phyloP scores from a whole-genome alignment of 169 alveolate genomes.

The Cystoisospora suis region DNA sequence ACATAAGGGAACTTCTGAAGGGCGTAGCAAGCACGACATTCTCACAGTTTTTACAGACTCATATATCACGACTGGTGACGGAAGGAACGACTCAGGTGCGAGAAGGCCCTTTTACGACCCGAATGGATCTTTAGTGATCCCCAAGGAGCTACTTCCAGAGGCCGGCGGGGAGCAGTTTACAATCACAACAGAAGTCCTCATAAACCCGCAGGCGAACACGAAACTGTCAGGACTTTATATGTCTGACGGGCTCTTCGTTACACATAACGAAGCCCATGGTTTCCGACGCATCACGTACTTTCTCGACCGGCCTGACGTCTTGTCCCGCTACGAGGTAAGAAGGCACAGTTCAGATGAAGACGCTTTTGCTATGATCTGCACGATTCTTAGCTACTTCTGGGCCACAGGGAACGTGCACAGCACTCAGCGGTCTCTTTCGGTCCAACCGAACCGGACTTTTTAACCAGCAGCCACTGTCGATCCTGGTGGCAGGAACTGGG shows the following conservation, averaged over 20 bases:
- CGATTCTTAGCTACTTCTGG: not conserved
- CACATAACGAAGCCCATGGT: slow-evolving; percentile 93
- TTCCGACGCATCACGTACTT: slow-evolving; percentile 87
- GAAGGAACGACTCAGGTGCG: not conserved
- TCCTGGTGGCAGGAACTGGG: not conserved
- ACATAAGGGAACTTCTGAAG: not conserved
- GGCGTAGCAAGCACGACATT: not conserved
- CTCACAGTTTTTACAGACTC: not conserved
- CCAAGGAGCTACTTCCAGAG: slow-evolving; percentile 59
- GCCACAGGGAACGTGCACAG: not conserved
- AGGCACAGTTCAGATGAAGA: not conserved
- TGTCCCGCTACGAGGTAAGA: slow-evolving; percentile 78
- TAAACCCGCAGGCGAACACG: slow-evolving; percentile 65
- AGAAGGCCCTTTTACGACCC: not conserved
- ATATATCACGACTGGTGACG: not conserved
- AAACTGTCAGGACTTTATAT: slow-evolving; percentile 74
- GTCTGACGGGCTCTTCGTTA: slow-evolving; percentile 82
- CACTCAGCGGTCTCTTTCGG: not conserved
- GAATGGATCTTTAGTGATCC: slow-evolving; percentile 55
- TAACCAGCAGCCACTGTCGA: not conserved
- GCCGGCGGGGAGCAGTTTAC: slow-evolving; percentile 52
- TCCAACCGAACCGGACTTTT: not conserved
- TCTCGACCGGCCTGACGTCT: slow-evolving; percentile 91
- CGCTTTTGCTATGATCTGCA: not conserved
- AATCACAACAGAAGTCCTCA: slow-evolving; percentile 65